phyloP scores from a whole-genome alignment of 108 stramenopile genomes.

The Asterionellopsis glacialis region DNA sequence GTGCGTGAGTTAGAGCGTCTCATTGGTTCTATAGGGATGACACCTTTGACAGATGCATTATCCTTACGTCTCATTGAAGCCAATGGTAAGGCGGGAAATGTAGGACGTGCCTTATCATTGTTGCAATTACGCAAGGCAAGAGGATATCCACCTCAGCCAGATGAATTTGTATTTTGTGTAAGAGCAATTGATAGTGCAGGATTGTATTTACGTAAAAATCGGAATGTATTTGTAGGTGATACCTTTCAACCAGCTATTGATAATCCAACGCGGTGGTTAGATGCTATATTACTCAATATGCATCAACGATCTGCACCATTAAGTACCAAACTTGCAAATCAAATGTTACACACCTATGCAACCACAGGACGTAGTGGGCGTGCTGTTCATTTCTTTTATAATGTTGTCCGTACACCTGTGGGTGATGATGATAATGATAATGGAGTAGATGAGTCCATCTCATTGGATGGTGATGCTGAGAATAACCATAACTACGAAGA shows the following conservation, averaged over 20 bases:
- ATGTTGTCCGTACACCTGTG: constrained; percentile 38
- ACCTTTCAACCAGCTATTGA: constrained; percentile 67
- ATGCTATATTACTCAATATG: constrained; percentile 85
- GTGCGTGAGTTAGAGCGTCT: constrained; percentile 34
- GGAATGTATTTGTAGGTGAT: constrained; percentile 65
- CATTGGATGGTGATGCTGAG: constrained; percentile 3
- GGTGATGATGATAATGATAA: constrained; percentile 15
- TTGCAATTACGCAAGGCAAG: constrained; percentile 51
- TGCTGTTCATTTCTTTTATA: constrained; percentile 76
- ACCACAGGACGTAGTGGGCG: constrained; percentile 65
- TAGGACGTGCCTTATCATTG: constrained; percentile 61
- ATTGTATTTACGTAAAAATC: constrained; percentile 43
- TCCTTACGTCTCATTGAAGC: constrained; percentile 74
- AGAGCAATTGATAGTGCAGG: constrained; percentile 61
- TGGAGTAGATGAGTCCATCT: constrained; percentile 19
- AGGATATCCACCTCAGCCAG: constrained; percentile 38
- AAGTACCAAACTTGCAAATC: constrained; percentile 53
- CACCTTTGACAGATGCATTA: constrained; percentile 61
- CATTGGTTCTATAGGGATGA: constrained; percentile 54
- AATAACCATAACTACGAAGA: constrained; percentile 9
- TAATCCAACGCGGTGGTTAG: constrained; percentile 83
- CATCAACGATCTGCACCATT: constrained; percentile 61
- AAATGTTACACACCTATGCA: constrained; percentile 65
- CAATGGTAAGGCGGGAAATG: constrained; percentile 81
- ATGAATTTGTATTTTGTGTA: constrained; percentile 64